A percentile compares a stretch with the other conserved stretches of the same genome.
Evolutionary conservation across 2,329 filamentous ascomycete species (phyloP).

Genomic region (Fusarium nematophilum): DNA sequence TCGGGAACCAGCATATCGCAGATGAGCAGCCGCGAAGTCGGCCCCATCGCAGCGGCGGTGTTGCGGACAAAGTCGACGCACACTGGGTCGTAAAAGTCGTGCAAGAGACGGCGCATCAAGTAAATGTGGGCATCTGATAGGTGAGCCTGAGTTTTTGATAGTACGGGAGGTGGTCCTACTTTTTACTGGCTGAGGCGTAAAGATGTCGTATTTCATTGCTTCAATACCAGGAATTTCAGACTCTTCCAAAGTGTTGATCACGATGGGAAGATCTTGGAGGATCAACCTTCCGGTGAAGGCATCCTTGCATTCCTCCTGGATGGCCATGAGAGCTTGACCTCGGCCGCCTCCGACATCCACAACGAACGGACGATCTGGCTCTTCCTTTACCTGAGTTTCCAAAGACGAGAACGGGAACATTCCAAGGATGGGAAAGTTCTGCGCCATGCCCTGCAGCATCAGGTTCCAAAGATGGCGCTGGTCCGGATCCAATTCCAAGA

Average conservation of each 20-base stretch:
- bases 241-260: conserved; percentile 42
- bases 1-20: conserved; percentile 49
- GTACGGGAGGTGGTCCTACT: no score
- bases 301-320: conserved; percentile 40
- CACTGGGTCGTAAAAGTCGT: conserved; percentile 44
- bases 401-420: conserved; percentile 46
- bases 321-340: conserved; percentile 43
- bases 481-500: conserved; percentile 39
- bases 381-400: conserved; percentile 40
- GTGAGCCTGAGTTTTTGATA: background rate
- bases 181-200: conserved; percentile 42
- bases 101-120: conserved; percentile 45
- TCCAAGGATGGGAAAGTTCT: conserved; percentile 45
- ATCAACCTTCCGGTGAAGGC: conserved; percentile 43
- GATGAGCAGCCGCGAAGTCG: conserved; percentile 44
- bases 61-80: conserved; percentile 41
- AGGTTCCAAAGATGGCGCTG: conserved; percentile 45
- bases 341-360: conserved; percentile 46
- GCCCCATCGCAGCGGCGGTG: conserved; percentile 41
- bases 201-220: conserved; percentile 41
- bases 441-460: conserved; percentile 41
- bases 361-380: conserved; percentile 44
- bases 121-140: conserved; percentile 43
- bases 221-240: conserved; percentile 41
- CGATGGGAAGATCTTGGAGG: conserved; percentile 47